Base-by-base conservation (phyloP, 371 early-diverging fungal species). In the Mortierella sp. region DNA sequence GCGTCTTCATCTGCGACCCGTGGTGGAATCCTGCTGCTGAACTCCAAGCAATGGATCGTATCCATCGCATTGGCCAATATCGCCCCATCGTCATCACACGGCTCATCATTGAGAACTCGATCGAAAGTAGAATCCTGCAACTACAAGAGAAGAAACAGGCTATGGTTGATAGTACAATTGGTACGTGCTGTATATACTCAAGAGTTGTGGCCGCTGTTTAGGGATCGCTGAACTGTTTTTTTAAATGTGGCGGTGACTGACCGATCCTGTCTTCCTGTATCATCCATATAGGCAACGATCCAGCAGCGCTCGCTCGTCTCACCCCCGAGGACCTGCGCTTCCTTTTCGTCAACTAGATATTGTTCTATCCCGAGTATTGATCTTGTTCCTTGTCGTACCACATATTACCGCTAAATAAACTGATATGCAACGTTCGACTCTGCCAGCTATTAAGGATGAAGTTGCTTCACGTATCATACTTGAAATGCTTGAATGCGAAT, bases 81-180 rank as follows among this genome's bases (percentile, higher is more conserved):
- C 84, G 98, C 26, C 96, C 98, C 5, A 93, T 97, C 72, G 82
- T 89, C 55, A 92, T 96, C 55, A 95, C 95, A 0, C 83, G 94
- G 17, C 67, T 98, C 50, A 93, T 98, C 49, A 94, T 98, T 56
- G 95, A 96, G 66, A 96, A 99, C 82, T 93, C 94, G 34, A 98
- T 99, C 60, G 99, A 99, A 79, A 89, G 90, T 24, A 89, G 97
- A 46, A 98, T 99, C 69, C 78, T 98, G 19, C 92, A 95, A 61
- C 80, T 99, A 30, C 99, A 99, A 78, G 94, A 94, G 50, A 98
- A 97, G 86, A 99, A 99, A 84, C 89, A 91, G 52, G 94, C 93
- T 3, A 82, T 99, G 64, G 95, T 96, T 30, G 89, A 95, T 56
- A 89, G 90, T 17, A 95, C 98, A 4, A 91, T 99, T 54, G 98